These are phyloP conservation scores for Citrus glauca DNA, from an alignment of 345 rosid genomes.

Conservation along the genomic window DNA sequence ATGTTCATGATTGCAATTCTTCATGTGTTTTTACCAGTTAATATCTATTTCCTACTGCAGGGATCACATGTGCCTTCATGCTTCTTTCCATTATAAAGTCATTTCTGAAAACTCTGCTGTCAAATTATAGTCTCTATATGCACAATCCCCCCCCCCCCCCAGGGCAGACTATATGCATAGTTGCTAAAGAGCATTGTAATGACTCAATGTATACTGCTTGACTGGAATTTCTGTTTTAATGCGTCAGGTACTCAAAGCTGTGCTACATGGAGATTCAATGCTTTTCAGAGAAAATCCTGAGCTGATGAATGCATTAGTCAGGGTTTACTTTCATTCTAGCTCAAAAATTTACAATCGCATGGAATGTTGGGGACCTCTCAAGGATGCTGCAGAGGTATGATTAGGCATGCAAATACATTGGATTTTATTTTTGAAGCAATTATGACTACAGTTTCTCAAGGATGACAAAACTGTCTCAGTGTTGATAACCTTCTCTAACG, in stretches of 20 bases:
- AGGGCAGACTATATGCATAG: background rate
- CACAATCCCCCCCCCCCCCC: too few relatives aligned
- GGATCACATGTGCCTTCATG: background rate
- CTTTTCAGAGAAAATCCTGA: conserved; percentile 68
- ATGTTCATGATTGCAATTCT: background rate
- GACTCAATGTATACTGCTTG: background rate
- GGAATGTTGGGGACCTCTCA: conserved; percentile 85
- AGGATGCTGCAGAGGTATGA: conserved; percentile 68
- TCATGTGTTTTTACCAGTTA: background rate
- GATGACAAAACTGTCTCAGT: background rate
- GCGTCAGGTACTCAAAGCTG: conserved; percentile 70
- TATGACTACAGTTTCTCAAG: background rate
- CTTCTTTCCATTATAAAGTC: background rate
- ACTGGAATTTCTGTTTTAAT: conserved; percentile 2
- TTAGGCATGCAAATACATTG: background rate
- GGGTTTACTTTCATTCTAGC: conserved; percentile 87
- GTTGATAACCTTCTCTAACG: background rate
- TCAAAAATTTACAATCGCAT: conserved; percentile 59
- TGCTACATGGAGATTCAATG: conserved; percentile 71
- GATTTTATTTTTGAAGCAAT: background rate
- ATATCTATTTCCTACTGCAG: background rate
- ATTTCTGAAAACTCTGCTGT: background rate
- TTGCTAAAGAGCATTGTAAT: background rate
- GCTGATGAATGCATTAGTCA: conserved; percentile 60
- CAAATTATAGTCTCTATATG: background rate